phyloP scores from a whole-genome alignment of 2,329 filamentous ascomycete species.

The Colletotrichum tofieldiae region DNA sequence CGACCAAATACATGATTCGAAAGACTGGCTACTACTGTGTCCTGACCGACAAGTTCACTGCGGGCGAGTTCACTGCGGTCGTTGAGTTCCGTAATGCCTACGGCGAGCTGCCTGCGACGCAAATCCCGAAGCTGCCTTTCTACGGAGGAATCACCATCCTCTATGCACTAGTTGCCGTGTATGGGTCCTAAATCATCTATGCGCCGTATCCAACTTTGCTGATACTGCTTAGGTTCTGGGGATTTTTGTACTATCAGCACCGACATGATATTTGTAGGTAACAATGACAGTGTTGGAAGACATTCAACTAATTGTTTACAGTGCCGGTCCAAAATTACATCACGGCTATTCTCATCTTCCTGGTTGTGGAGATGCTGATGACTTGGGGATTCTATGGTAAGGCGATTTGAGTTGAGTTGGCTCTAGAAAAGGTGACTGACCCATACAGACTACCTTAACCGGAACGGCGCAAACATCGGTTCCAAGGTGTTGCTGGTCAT shows the following conservation, averaged over 20 bases:
- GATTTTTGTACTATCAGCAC: conserved; percentile 95
- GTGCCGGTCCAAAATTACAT: conserved; percentile 99
- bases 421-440: conserved; percentile 39
- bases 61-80: conserved; percentile 81
- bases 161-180: conserved; percentile 87
- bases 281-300: neutral
- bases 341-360: conserved; percentile 93
- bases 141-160: conserved; percentile 95
- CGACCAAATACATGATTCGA: conserved; percentile 86
- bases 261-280: conserved; percentile 78
- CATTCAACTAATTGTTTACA: conserved; percentile 51
- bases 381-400: conserved; percentile 97
- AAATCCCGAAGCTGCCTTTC: conserved; percentile 97
- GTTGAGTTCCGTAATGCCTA: conserved; percentile 97
- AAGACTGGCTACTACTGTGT: conserved; percentile 98
- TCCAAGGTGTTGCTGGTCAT: conserved; percentile 90
- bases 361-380: conserved; percentile 96
- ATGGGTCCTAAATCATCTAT: conserved; percentile 51
- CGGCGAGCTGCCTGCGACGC: conserved; percentile 93
- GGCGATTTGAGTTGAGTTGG: conserved; percentile 43
- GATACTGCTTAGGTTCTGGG: conserved; percentile 79
- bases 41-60: conserved; percentile 79
- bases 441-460: conserved; percentile 87
- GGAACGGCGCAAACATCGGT: conserved; percentile 85
- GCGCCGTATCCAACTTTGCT: conserved; percentile 35